Evolutionary conservation across 495 filamentous ascomycete species (phyloP).

Genomic region (Entonaema liquescens): DNA sequence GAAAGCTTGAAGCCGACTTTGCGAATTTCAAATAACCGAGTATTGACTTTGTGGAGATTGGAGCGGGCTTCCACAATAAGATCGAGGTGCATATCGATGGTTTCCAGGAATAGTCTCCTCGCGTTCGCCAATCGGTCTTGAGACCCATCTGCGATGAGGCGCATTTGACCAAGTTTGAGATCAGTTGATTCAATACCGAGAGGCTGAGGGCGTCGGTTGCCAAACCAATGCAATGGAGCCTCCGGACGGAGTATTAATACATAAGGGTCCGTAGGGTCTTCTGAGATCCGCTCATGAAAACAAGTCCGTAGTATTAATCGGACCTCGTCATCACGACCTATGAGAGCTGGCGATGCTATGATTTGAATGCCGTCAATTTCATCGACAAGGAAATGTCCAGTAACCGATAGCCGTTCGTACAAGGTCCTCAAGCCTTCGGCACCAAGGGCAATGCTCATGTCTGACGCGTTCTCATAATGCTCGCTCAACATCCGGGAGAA

Average conservation of each 20-base stretch:
- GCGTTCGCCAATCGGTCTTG: constrained; percentile 81
- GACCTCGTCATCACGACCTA: constrained; percentile 78
- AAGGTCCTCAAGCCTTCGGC: constrained; percentile 73
- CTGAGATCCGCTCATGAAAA: constrained; percentile 78
- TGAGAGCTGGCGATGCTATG: constrained; percentile 82
- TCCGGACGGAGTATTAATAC: constrained; percentile 86
- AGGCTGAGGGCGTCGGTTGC: constrained; percentile 73
- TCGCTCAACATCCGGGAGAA: constrained; percentile 89
- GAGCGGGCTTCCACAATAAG: constrained; percentile 91
- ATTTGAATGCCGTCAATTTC: constrained; percentile 81
- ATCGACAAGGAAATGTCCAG: constrained; percentile 86
- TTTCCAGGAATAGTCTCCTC: constrained; percentile 75
- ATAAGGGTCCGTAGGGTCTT: constrained; percentile 81
- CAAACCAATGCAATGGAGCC: constrained; percentile 79
- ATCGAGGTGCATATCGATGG: constrained; percentile 80
- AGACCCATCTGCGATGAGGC: constrained; percentile 89
- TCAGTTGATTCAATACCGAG: constrained; percentile 83
- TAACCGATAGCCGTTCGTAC: constrained; percentile 80
- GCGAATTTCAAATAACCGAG: constrained; percentile 92
- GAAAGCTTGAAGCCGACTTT: constrained; percentile 95
- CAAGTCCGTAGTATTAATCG: constrained; percentile 86
- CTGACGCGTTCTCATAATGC: constrained; percentile 93
- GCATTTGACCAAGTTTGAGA: constrained; percentile 84
- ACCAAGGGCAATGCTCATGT: constrained; percentile 82
- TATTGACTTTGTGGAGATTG: constrained; percentile 90